Evolutionary conservation across 441 rosid species (phyloP).

Genomic region (Hura crepitans): DNA sequence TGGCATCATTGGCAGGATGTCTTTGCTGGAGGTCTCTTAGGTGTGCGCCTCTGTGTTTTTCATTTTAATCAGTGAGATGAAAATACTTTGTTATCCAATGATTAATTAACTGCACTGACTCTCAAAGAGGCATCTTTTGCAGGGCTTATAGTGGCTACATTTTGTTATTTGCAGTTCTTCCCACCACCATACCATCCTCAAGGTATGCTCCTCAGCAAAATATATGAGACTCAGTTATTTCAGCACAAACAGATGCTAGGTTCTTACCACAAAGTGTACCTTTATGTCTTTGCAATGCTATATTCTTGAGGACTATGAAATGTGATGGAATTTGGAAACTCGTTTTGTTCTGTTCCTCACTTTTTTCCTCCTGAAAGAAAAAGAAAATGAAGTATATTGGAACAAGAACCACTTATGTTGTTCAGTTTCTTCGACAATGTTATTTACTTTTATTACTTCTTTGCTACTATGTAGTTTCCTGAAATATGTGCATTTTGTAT

Average conservation of each 20-base stretch:
- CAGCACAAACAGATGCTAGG: background rate
- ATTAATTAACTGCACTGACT: conserved; percentile 2
- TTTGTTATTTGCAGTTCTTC: conserved; percentile 80
- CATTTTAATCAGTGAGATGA: background rate
- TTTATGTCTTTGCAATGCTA: background rate
- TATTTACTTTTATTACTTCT: background rate
- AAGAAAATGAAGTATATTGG: background rate
- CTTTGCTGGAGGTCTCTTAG: conserved; percentile 79
- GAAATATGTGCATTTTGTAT: background rate
- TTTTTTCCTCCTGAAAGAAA: background rate
- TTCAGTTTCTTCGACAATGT: background rate
- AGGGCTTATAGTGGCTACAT: conserved; percentile 56
- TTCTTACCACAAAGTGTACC: background rate
- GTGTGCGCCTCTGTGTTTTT: conserved; percentile 31
- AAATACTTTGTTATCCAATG: background rate
- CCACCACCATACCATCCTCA: conserved; percentile 66
- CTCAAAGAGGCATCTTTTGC: conserved; percentile 16
- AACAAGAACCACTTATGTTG: background rate
- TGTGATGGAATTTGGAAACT: background rate
- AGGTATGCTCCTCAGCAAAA: conserved; percentile 35
- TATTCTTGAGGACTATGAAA: background rate
- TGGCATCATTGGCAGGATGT: conserved; percentile 99
- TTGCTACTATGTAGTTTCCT: background rate
- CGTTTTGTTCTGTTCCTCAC: background rate
- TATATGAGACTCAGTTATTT: background rate